Evolutionary conservation across 78 protist genomes (phyloP), one percentile per base, ranked within the genome.

Genomic region (Capsaspora owczarzaki): DNA sequence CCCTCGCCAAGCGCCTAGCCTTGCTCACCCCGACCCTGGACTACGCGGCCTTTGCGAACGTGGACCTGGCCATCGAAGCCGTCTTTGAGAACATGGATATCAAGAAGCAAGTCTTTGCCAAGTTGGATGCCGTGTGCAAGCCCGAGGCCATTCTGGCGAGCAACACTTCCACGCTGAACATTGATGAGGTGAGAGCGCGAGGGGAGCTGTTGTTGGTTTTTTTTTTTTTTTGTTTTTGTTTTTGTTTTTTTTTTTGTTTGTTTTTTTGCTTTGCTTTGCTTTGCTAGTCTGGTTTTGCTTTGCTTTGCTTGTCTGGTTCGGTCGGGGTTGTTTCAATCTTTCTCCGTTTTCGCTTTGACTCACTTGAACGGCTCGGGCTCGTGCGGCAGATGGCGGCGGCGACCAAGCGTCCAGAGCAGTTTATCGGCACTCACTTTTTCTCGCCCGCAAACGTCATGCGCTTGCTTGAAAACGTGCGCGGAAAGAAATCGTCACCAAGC

Each of bases 371-470:
- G 10, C 10, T 49, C 16, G 56, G 10, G 56, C 16, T 20, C 56
- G 10, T 10, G n/a, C n/a, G 14, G 77, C 31, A 76, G 56, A 81
- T 80, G 37, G 82, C 61, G 3, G 31, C 29, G 49, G 47, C 41
- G 68, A 81, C 84, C 10, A 60, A 6, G 19, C 42, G 85, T n/a
- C 75, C 76, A 44, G 77, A 89, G 22, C 43, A 38, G 5, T 74
- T 86, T 20, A 37, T 81, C 23, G 92, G 92, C 6, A 41, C 53
- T n/a, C 92, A 89, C 72, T 89, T 89, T 75, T 89, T 89, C 85
- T 53, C 86, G 1, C 92, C 92, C 10, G 92, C 92, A 25, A 29
- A 89, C n/a, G 86, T 86, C 37, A 89, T 89, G 93, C 89, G 77
- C 35, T 85, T 89, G 29, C 86, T 89, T 6, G 93, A 89, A 40